Base-by-base conservation (phyloP, 352 stramenopile genomes). In the Globisporangium irregulare region DNA sequence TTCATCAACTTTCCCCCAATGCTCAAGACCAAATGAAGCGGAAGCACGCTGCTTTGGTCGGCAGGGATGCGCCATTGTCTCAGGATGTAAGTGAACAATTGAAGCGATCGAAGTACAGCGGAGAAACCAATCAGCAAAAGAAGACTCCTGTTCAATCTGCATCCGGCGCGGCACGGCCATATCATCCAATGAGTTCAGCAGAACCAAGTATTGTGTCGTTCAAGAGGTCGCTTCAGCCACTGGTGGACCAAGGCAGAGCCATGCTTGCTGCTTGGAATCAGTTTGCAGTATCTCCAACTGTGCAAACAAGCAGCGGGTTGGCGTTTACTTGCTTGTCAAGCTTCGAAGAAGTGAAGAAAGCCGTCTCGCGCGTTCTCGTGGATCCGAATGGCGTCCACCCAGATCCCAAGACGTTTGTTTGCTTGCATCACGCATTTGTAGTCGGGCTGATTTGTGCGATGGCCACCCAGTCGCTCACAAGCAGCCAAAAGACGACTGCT, bases 271-370 rank as follows among this genome's bases (percentile, higher is more conserved):
- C 81, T 20, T 94, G 86, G 86, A 92, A 89, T 66, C 78, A 90
- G 59, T 94, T 92, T 43, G 80, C 85, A 14, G 62, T 75, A 14
- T 72, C 74, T 6, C 68, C 81, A 18, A 90, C 71, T 24, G 75
- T 80, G 0, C 75, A 85, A 51, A 81, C 78, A 3, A 87, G 81
- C 24, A 86, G 82, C 50, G 82, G 74, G 4, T 41, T 94, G 29
- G 85, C 86, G 15, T 84, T 80, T 32, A 78, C 83, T 38, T 92
- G 86, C 43, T 72, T 90, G 24, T 84, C 84, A 9, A 90, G 79
- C 62, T 92, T 95, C 51, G 84, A 95, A 71, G 82, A 90, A 60
- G 83, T 91, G 38, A 94, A 94, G 41, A 89, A 90, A 59, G 79
- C 81, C 15, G 79, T 90, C 4, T 84, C 84, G 14, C 79, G 83